A percentile compares a stretch with the other conserved stretches of the same genome.
Evolutionary conservation across 495 filamentous ascomycete species (phyloP).

Genomic region (Penicillium paxilli): DNA sequence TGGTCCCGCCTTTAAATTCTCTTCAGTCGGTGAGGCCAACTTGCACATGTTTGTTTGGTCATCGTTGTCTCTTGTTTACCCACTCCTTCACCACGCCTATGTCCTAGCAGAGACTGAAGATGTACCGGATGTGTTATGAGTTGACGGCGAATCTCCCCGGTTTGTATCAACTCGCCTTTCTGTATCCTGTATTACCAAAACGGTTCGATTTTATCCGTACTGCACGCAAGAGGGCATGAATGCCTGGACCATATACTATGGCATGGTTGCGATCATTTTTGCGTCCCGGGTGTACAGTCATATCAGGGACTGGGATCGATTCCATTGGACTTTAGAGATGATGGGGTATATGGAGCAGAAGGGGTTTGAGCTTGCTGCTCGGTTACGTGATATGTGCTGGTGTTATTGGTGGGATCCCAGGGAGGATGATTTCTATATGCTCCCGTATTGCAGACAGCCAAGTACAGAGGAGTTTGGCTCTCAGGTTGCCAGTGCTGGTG

Average conservation of each 20-base stretch:
- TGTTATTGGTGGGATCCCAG: constrained; percentile 9
- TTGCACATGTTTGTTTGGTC: not conserved
- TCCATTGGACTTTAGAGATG: not conserved
- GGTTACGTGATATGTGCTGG: not conserved
- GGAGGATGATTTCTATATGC: too few relatives aligned
- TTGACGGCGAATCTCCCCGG: not conserved
- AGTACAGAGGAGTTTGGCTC: too few relatives aligned
- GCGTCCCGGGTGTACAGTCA: not conserved
- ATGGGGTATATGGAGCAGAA: not conserved
- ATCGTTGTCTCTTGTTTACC: not conserved
- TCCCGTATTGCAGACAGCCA: too few relatives aligned
- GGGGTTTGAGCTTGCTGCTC: constrained; percentile 1
- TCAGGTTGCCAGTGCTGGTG: too few relatives aligned
- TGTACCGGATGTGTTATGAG: not conserved
- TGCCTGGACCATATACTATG: not conserved
- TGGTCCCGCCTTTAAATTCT: not conserved
- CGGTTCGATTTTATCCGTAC: constrained; percentile 1
- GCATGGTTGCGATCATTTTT: not conserved
- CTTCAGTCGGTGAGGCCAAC: not conserved
- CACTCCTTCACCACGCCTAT: not conserved
- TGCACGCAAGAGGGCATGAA: constrained; percentile 5
- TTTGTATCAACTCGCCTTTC: not conserved
- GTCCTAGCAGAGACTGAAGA: not conserved
- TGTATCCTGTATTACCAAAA: not conserved
- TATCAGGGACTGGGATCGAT: constrained; percentile 1